A percentile compares a stretch with the other conserved stretches of the same genome.
Conservation (phyloP, 257 asterid genomes). For the Catharanthus roseus region DNA sequence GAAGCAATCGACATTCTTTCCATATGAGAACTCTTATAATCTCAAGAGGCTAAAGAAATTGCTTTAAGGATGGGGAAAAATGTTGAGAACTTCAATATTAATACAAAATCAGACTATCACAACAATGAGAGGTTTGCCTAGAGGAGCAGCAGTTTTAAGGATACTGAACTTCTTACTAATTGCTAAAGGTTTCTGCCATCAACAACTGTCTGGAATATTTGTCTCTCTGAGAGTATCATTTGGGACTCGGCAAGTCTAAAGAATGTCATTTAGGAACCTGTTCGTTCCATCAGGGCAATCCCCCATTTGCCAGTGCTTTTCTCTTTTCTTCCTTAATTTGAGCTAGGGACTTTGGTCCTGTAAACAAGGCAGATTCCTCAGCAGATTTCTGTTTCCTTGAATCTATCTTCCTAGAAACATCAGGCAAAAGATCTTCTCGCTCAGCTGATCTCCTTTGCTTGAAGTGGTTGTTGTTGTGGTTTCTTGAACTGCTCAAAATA, state of each 20-base stretch:
- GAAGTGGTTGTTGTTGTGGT: conserved; percentile 21
- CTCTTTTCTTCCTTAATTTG: conserved; percentile 37
- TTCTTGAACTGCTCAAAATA: conserved; percentile 19
- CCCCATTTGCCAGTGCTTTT: conserved; percentile 13
- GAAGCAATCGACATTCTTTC: no score
- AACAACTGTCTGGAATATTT: conserved; percentile 8
- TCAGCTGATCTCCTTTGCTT: conserved; percentile 26
- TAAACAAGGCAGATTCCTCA: conserved; percentile 17
- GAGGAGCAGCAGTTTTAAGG: background rate
- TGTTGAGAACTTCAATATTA: no score
- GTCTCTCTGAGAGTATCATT: background rate
- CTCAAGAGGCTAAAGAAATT: no score
- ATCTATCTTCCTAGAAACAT: conserved; percentile 15
- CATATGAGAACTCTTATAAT: no score
- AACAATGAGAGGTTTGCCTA: no score
- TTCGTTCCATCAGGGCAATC: conserved; percentile 8
- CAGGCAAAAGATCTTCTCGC: conserved; percentile 14
- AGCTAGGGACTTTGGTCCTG: conserved; percentile 35
- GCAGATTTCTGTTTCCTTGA: conserved; percentile 18
- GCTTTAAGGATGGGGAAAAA: no score
- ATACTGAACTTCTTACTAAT: background rate
- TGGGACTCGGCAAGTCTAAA: background rate
- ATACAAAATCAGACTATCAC: no score
- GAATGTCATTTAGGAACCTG: conserved; percentile 14
- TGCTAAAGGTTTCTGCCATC: background rate